Conservation (phyloP, 73 alveolate genomes). For the Stentor roeselii region DNA sequence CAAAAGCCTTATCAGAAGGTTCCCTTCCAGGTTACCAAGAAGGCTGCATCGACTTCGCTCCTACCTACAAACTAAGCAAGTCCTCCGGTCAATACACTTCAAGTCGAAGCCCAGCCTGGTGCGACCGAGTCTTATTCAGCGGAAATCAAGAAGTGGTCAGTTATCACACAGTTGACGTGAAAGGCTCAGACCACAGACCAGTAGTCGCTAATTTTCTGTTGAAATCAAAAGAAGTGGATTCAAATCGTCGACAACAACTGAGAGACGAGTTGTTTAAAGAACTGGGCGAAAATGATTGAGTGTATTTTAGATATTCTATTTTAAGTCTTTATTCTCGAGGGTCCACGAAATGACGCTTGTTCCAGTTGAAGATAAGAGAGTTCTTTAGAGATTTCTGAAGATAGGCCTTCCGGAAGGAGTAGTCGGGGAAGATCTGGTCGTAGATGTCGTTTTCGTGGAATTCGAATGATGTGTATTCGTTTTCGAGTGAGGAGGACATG, state of each 20-base stretch:
- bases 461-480: neutral
- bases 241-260: too few relatives aligned
- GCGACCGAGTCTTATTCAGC: conserved; percentile 76
- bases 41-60: conserved; percentile 79
- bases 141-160: conserved; percentile 37
- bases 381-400: neutral
- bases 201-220: conserved; percentile 37
- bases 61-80: conserved; percentile 73
- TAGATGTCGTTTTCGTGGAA: neutral
- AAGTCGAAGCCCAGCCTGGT: conserved; percentile 84
- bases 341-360: neutral
- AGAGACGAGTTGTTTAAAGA: too few relatives aligned
- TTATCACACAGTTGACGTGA: conserved; percentile 38
- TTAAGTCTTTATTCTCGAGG: neutral
- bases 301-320: too few relatives aligned
- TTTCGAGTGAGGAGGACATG: neutral
- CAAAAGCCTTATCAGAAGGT: neutral
- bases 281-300: too few relatives aligned
- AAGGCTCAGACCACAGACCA: conserved; percentile 61
- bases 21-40: conserved; percentile 62
- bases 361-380: neutral
- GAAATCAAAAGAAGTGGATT: too few relatives aligned
- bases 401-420: neutral
- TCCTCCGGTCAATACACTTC: conserved; percentile 44
- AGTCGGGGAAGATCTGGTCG: neutral